Evolutionary conservation across 2,329 filamentous ascomycete species (phyloP).

Genomic region (Corynespora cassiicola): DNA sequence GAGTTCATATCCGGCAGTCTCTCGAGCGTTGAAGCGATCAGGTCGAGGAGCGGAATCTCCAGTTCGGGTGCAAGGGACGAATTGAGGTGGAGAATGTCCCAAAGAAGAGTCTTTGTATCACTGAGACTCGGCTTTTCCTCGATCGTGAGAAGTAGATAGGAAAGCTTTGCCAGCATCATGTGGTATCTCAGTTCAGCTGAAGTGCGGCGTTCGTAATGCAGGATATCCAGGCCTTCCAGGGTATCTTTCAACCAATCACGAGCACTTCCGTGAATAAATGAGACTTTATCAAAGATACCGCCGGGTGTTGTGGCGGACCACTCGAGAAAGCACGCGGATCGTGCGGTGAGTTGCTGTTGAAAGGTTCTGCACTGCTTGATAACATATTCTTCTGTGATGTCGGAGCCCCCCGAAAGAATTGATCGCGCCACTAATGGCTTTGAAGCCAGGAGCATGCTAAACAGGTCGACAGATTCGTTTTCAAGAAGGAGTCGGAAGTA

Average conservation of each 20-base stretch:
- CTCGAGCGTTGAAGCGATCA: no score
- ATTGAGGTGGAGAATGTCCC: no score
- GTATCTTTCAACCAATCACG: neutral
- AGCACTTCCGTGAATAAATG: constrained; percentile 1
- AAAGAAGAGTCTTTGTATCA: no score
- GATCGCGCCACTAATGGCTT: neutral
- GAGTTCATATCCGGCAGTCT: no score
- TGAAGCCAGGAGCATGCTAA: constrained; percentile 1
- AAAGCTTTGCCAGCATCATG: no score
- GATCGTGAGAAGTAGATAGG: no score
- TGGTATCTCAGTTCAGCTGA: no score
- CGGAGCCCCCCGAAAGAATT: neutral
- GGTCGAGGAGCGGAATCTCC: no score
- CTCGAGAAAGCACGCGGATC: constrained; percentile 6
- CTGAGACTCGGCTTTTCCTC: no score
- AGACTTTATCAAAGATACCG: neutral
- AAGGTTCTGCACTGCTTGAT: constrained; percentile 1
- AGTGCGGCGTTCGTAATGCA: neutral
- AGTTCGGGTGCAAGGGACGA: no score
- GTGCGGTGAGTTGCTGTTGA: neutral
- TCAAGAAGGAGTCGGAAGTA: constrained; percentile 5
- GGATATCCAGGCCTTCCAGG: neutral
- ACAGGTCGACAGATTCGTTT: neutral
- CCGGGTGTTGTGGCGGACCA: neutral
- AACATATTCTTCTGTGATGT: neutral